These are phyloP conservation scores for Schizochytrium sp. DNA, from an alignment of 108 stramenopile species.

Conservation along the genomic window DNA sequence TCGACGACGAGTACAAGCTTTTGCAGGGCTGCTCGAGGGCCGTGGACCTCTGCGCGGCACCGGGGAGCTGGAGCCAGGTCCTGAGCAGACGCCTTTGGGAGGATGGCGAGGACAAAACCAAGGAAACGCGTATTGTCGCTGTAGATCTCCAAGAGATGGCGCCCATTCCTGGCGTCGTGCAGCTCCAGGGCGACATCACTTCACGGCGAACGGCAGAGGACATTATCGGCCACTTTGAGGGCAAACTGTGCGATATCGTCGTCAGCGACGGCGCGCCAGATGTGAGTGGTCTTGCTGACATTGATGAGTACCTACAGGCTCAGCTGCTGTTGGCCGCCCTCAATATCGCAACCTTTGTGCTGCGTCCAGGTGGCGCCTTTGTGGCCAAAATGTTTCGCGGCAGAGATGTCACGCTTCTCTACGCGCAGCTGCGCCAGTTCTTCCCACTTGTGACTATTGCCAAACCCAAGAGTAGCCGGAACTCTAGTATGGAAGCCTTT, in stretches of 20 bases:
- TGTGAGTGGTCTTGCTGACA: conserved; percentile 83
- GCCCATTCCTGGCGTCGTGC: conserved; percentile 77
- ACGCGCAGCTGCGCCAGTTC: conserved; percentile 73
- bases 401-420: conserved; percentile 73
- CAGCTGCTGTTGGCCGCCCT: conserved; percentile 84
- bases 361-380: conserved; percentile 75
- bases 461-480: conserved; percentile 73
- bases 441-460: conserved; percentile 62
- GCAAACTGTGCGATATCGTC: conserved; percentile 77
- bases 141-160: conserved; percentile 97
- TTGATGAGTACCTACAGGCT: conserved; percentile 87
- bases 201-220: conserved; percentile 61
- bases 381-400: conserved; percentile 97
- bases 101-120: background rate
- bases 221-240: conserved; percentile 69
- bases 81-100: conserved; percentile 22
- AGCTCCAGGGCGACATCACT: conserved; percentile 90
- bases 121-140: conserved; percentile 63
- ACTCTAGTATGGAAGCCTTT: conserved; percentile 77
- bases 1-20: conserved; percentile 86
- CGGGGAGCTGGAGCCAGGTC: conserved; percentile 95
- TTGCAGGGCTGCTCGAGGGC: conserved; percentile 55
- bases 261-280: conserved; percentile 98
- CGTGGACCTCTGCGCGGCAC: conserved; percentile 97
- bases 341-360: conserved; percentile 78